Evolutionary conservation across 1,284 basidiomycete genomes (phyloP).

Genomic region (Trametes versicolor): DNA sequence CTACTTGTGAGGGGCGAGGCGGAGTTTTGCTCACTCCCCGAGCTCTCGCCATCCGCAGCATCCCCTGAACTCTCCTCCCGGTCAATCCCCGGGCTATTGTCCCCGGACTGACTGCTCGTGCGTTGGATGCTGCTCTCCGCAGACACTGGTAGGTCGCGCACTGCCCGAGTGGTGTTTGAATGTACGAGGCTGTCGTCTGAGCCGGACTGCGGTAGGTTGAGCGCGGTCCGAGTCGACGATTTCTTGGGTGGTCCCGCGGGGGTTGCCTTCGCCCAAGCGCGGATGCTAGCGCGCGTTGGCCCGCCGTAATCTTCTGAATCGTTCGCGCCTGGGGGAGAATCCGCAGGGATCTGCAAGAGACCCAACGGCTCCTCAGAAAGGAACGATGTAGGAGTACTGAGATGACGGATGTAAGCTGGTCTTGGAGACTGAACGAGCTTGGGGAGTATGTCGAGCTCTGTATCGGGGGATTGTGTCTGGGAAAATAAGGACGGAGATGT

Average conservation of each 20-base stretch:
- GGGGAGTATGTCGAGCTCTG: neutral
- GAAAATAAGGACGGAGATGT: conserved; percentile 4
- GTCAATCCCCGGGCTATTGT: conserved; percentile 5
- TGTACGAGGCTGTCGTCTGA: conserved; percentile 19
- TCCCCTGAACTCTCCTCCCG: conserved; percentile 23
- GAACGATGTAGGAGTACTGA: neutral
- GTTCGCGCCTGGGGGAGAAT: conserved; percentile 4
- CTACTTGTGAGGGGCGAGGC: neutral
- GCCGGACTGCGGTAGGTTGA: conserved; percentile 2
- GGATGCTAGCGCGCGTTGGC: conserved; percentile 30
- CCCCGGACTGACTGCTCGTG: conserved; percentile 8
- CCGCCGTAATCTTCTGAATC: conserved; percentile 12
- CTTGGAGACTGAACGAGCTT: neutral
- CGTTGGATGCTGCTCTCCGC: neutral
- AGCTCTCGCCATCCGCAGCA: conserved; percentile 26
- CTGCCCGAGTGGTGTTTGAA: conserved; percentile 14
- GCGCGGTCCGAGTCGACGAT: conserved; percentile 9
- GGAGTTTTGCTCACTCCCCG: conserved; percentile 2
- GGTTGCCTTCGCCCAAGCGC: conserved; percentile 28
- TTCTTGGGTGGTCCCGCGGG: conserved; percentile 21
- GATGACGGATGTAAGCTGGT: neutral
- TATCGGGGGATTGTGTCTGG: conserved; percentile 12
- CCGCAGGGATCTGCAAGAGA: neutral
- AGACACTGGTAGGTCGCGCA: neutral
- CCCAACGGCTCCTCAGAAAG: neutral